Conservation (phyloP, 2,329 filamentous ascomycete species). For the Pseudogymnoascus sp. region DNA sequence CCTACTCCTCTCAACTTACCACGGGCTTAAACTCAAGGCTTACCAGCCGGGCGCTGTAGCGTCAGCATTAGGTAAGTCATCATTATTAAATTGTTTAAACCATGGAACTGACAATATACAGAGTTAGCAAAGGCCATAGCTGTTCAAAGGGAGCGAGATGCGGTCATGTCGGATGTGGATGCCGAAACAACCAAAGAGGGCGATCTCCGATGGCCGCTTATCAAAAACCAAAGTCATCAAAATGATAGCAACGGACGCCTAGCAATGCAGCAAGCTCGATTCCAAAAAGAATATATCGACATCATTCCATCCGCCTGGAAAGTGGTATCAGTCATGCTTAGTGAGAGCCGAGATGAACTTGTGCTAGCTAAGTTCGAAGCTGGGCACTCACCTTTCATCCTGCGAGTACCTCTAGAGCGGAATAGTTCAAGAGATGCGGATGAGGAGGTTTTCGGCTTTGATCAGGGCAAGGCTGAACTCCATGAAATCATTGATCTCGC, state of each 20-base stretch:
- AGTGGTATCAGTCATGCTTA: conserved; percentile 76
- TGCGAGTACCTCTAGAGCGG: conserved; percentile 77
- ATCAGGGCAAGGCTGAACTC: conserved; percentile 71
- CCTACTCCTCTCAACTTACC: conserved; percentile 49
- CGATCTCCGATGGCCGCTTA: conserved; percentile 38
- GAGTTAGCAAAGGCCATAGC: conserved; percentile 66
- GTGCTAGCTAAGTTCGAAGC: conserved; percentile 80
- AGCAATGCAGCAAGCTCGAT: conserved; percentile 42
- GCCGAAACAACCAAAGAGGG: conserved; percentile 16
- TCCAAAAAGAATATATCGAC: conserved; percentile 76
- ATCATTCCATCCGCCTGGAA: conserved; percentile 79
- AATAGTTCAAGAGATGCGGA: conserved; percentile 76
- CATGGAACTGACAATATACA: conserved; percentile 16
- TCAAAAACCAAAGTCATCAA: conserved; percentile 21
- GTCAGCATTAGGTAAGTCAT: conserved; percentile 42
- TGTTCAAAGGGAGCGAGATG: conserved; percentile 57
- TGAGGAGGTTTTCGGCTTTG: conserved; percentile 74
- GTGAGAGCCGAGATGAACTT: conserved; percentile 74
- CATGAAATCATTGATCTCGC: conserved; percentile 73
- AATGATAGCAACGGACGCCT: conserved; percentile 32
- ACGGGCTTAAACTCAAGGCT: conserved; percentile 18
- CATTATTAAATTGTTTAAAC: neutral
- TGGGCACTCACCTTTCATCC: conserved; percentile 70
- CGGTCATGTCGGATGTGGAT: conserved; percentile 30
- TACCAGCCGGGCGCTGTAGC: conserved; percentile 52